Evolutionary conservation across 371 early-diverging fungal genomes (phyloP), one percentile per base, ranked within the genome.

Genomic region (Coemansia sp.): DNA sequence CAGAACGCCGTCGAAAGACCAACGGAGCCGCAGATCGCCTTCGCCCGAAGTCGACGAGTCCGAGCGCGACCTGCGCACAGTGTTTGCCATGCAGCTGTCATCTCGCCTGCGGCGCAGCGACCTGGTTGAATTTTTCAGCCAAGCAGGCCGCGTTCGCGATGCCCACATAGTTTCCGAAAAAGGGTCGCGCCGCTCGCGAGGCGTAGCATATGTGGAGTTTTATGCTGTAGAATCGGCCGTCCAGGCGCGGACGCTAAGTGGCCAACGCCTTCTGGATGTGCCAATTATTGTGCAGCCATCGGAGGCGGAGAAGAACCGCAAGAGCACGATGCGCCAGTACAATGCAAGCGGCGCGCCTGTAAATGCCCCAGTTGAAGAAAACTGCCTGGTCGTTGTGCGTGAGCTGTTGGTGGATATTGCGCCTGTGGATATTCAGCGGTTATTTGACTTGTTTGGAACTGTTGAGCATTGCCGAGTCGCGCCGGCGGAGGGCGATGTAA

Each of bases 161-260:
- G 96, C 91, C 3, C 84, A 86, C 46, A 91, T 98, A 39, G 92
- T 98, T 63, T 82, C 89, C 12, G 98, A 98, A 73, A 84, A 92
- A 62, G 89, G 89, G 63, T 89, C 98, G 12, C 80, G 94, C 65
- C 84, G 94, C 51, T 94, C 95, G 15, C 94, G 96, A 78, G 98
- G 98, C 13, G 83, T 90, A 2, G 90, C 85, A 0, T 98, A 97
- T 78, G 94, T 98, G 19, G 98, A 98, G 78, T 98, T 95, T 85
- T 90, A 93, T 80, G 90, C 93, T 21, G 89, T 89, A 61, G 87
- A 85, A 15, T 87, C 95, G 46, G 96, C 95, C 21, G 82, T 82
- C 66, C 87, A 87, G 69, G 98, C 98, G 12, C 82, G 96, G 24
- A 85, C 82, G 48, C 84, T 96, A 86, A 87, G 92, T 56, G 95